Base-by-base conservation (phyloP, 495 filamentous ascomycete species). In the Aspergillus egyptiacus region DNA sequence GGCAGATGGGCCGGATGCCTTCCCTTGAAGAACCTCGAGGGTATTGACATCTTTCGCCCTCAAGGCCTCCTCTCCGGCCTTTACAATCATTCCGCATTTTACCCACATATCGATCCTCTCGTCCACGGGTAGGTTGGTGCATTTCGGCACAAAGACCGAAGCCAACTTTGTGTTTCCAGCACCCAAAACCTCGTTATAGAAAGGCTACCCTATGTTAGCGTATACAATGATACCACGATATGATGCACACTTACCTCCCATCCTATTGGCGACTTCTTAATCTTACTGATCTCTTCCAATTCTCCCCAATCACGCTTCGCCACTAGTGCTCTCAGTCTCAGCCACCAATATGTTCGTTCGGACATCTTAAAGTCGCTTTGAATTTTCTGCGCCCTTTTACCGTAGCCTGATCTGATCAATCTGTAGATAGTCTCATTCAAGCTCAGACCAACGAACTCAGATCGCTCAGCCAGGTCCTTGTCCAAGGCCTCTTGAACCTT, bases 81-180 rank as follows among this genome's bases (percentile, higher is more conserved):
- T 89, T 18, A 85, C 80, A 22, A 90, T 75, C 81, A 94, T 81
- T 19, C 90, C 91, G 64, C 94, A 97, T 68, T 95, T 95, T 55
- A 94, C 80, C 79, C 88, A 97, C 93, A 96, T 96, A 59, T 87
- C 83, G 43, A 96, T 81, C 25, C 84, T 72, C 48, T 89, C 85
- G 39, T 79, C 75, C 8, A 77, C 70, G 17, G 76, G 71, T 33
- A 84, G 55, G 32, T 68, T 68, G 37, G 79, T 81, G 68, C 91
- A 95, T 68, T 97, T 98, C 8, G 89, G 85, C 38, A 97, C 80
- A 62, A 96, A 98, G 5, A 76, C 53, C 2, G 84, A 78, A 6
- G 94, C 94, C 3, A 95, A 72, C 46, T 89, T 86, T 18, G 87
- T 84, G 62, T 98, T 97, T 41, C 94, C 91, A 5, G 93, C 94